Base-by-base conservation (phyloP, 495 filamentous ascomycete genomes). In the Evernia prunastri region DNA sequence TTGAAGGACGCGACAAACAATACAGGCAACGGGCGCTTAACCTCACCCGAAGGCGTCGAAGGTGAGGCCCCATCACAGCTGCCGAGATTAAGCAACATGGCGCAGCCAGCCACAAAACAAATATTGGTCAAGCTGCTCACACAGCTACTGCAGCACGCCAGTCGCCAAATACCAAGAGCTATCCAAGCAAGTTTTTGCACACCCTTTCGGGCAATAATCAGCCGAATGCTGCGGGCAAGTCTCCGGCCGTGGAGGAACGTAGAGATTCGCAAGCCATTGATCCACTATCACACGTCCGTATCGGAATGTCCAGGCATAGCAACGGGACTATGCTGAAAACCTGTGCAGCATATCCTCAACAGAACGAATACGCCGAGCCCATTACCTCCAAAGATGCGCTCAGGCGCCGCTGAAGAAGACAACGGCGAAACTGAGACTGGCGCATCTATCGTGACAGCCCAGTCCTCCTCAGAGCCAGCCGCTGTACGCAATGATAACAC, bases 291-390 rank as follows among this genome's bases (percentile, higher is more conserved):
- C 78, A 81, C 65, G 82, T 84, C 78, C 68, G 81, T 69, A 11
- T 37, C 36, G 37, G 18, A 58, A 15, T 45, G 36, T 60, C 31
- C 47, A 54, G 54, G 35, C 35, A 40, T 51, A 69, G 36, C 25
- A 35, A 58, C 15, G 56, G 9, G 36, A 58, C 63, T 58, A 58
- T 42, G 6, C 31, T 63, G n/a, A 65, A 56, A 36, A 63, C 59
- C 51, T 61, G 67, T 64, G 69, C 69, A 87, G 84, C 84, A 96
- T 72, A 96, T 96, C 59, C 82, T 92, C 60, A 84, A 89, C 71
- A 86, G 91, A 69, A 91, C 89, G 58, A 90, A 90, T 73, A 90
- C 87, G 25, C 84, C 88, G 66, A 85, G 83, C 60, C 83, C 84
- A 20, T 84, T 89, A 60, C 82, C 87, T 12, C 78, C 86, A 47